Conservation (phyloP, 306 rosid species). For the Fragaria vesca region DNA sequence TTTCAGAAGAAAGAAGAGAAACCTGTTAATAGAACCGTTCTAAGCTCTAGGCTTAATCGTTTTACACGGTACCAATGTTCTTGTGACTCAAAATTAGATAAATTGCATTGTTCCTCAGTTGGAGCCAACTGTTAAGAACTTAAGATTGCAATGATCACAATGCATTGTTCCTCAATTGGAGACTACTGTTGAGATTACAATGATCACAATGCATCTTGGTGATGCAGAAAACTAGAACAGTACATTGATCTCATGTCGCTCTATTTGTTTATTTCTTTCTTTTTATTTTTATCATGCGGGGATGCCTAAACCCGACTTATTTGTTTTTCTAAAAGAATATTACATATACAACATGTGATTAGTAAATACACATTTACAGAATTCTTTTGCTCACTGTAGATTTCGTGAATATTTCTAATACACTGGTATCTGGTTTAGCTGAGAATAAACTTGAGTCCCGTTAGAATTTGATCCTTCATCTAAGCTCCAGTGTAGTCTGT, state of each 20-base stretch:
- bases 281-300: neutral
- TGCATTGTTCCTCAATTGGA: neutral
- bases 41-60: neutral
- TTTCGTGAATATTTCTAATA: neutral
- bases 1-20: too few relatives aligned
- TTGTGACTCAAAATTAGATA: too few relatives aligned
- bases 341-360: neutral
- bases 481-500: constrained; percentile 61
- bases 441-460: neutral
- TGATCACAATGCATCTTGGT: neutral
- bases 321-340: neutral
- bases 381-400: constrained; percentile 1
- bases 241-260: neutral
- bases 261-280: neutral
- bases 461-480: constrained; percentile 35
- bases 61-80: too few relatives aligned
- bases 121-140: neutral
- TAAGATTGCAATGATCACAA: neutral
- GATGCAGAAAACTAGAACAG: neutral
- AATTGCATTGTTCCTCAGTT: too few relatives aligned
- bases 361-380: constrained; percentile 13
- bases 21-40: neutral
- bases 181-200: neutral
- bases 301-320: neutral
- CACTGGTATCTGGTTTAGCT: constrained; percentile 15